Percentiles rank a stretch among this genome's conserved stretches.
phyloP scores from a whole-genome alignment of 2,329 filamentous ascomycete species.

The Sarocladiaceae sp. region DNA sequence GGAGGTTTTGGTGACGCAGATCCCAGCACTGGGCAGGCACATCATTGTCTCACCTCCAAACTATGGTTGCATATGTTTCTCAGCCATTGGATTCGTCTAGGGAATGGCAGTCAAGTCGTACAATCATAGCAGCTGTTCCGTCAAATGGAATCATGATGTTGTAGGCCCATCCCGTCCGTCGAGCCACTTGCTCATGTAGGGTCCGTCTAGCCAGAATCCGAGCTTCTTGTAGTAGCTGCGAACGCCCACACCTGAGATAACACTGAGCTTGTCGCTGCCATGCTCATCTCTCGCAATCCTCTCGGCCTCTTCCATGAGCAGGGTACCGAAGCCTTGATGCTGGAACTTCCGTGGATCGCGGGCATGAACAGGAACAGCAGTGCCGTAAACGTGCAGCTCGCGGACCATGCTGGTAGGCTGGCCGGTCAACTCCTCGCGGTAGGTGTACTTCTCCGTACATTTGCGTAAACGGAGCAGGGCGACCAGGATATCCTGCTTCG shows the following conservation, averaged over 20 bases:
- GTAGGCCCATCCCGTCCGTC: conserved; percentile 33
- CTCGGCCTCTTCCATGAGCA: conserved; percentile 97
- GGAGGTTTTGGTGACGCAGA: not conserved
- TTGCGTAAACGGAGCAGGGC: conserved; percentile 83
- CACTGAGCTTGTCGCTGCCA: conserved; percentile 86
- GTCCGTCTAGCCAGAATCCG: conserved; percentile 89
- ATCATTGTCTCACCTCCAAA: not conserved
- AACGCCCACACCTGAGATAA: conserved; percentile 96
- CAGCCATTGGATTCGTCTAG: not conserved
- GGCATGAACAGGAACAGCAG: conserved; percentile 93
- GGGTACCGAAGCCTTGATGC: conserved; percentile 92
- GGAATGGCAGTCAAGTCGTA: conserved; percentile 1
- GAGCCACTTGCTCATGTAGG: conserved; percentile 68
- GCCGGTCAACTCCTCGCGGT: conserved; percentile 74
- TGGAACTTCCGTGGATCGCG: conserved; percentile 95
- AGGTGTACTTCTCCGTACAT: conserved; percentile 87
- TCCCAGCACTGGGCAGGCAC: too few relatives aligned
- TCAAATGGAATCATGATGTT: not conserved
- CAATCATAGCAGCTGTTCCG: not conserved
- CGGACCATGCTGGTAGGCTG: conserved; percentile 90
- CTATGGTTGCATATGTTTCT: not conserved
- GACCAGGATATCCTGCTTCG: conserved; percentile 96
- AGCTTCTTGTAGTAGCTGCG: conserved; percentile 91
- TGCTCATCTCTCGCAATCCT: conserved; percentile 92
- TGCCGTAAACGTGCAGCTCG: conserved; percentile 94